These are phyloP conservation scores for Astrephomene gubernaculifera DNA, from an alignment of 139 green algal species.

Conservation along the genomic window DNA sequence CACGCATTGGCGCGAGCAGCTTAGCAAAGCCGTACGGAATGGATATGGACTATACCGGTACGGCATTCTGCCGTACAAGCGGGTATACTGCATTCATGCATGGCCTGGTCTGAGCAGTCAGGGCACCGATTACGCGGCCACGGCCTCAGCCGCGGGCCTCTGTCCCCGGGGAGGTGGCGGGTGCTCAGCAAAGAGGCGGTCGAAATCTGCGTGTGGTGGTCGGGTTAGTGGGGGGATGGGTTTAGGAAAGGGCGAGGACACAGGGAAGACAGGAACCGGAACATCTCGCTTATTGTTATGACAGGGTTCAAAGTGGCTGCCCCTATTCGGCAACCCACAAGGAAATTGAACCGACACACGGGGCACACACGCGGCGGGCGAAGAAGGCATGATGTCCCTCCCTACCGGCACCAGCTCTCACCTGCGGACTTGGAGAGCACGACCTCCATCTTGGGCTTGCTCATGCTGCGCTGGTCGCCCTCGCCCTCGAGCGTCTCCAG, in stretches of 20 bases:
- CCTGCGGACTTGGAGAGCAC: conserved; percentile 72
- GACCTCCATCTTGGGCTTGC: conserved; percentile 91
- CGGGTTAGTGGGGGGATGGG: no score
- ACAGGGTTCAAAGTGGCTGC: background rate
- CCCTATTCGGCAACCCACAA: background rate
- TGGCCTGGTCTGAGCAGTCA: no score
- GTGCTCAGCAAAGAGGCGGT: conserved; percentile 4
- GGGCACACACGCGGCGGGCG: no score
- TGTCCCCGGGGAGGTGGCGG: conserved; percentile 1
- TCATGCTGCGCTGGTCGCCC: conserved; percentile 12
- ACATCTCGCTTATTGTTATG: no score
- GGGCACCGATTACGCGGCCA: background rate
- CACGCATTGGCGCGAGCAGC: no score
- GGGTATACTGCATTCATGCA: no score
- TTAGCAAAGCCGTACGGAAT: no score
- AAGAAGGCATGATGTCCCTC: no score
- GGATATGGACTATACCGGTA: no score
- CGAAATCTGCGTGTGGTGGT: background rate
- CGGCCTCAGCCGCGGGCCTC: background rate
- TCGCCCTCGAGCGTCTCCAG: conserved; percentile 52
- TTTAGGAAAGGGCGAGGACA: no score
- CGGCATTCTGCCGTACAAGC: no score
- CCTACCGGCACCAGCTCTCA: background rate
- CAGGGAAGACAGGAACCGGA: no score
- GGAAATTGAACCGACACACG: background rate